These are phyloP conservation scores for Pyrus communis DNA, from an alignment of 306 rosid species.

Conservation along the genomic window DNA sequence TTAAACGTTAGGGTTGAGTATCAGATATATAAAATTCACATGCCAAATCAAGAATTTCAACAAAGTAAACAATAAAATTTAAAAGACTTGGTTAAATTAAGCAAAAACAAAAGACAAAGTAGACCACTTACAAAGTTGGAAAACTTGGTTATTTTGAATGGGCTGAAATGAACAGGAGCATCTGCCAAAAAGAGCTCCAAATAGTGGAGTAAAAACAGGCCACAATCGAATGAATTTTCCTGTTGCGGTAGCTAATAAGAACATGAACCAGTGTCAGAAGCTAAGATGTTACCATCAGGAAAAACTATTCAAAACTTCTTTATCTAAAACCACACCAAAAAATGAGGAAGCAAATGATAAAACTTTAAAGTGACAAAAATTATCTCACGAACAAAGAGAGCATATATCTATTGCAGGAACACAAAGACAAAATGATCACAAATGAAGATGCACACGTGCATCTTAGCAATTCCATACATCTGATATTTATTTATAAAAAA, in stretches of 20 bases:
- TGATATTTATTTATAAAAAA: neutral
- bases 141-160: constrained; percentile 55
- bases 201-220: constrained; percentile 91
- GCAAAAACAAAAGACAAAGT: constrained; percentile 5
- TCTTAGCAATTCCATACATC: neutral
- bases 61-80: neutral
- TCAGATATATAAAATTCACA: neutral
- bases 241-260: constrained; percentile 83
- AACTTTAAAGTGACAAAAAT: neutral
- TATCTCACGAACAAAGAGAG: neutral
- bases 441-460: neutral
- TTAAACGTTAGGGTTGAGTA: neutral
- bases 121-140: constrained; percentile 68
- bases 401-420: neutral
- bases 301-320: neutral
- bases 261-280: constrained; percentile 8
- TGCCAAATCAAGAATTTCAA: neutral
- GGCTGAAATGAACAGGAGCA: constrained; percentile 76
- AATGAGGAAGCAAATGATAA: neutral
- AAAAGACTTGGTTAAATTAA: neutral
- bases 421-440: neutral
- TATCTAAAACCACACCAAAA: neutral
- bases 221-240: constrained; percentile 88
- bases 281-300: neutral
- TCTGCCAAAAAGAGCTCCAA: constrained; percentile 77